Evolutionary conservation across 208 protist species (phyloP).

Genomic region (Phytomonas francai): DNA sequence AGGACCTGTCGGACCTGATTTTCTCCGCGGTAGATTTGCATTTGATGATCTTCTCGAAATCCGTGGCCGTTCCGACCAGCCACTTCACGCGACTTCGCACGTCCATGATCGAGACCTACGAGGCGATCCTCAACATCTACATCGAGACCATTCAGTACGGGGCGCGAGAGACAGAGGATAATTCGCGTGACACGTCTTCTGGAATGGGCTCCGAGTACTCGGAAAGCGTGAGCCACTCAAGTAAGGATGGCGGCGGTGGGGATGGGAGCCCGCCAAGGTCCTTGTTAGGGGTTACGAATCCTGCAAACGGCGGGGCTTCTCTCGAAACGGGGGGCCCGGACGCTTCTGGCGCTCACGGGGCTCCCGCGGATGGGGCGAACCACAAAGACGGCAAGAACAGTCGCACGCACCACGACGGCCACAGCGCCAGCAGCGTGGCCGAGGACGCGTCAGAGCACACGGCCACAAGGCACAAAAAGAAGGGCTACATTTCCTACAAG

Average conservation of each 20-base stretch:
- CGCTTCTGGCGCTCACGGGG: slow-evolving; percentile 2
- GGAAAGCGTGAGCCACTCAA: not conserved
- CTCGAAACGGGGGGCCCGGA: not conserved
- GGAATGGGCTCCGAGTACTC: not conserved
- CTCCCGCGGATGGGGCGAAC: not conserved
- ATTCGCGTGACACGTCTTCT: slow-evolving; percentile 13
- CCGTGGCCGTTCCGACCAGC: slow-evolving; percentile 60
- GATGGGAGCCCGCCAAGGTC: slow-evolving; percentile 3
- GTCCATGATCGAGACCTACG: slow-evolving; percentile 70
- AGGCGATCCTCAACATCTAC: slow-evolving; percentile 74
- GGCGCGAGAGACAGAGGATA: slow-evolving; percentile 41
- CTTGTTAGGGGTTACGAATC: not conserved
- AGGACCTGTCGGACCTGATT: slow-evolving; percentile 77
- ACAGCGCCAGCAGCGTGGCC: slow-evolving; percentile 5
- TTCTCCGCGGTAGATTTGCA: slow-evolving; percentile 78
- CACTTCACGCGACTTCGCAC: slow-evolving; percentile 74
- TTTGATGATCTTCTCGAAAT: slow-evolving; percentile 68
- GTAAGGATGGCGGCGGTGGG: slow-evolving; percentile 18
- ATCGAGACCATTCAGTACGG: slow-evolving; percentile 74
- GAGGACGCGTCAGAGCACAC: slow-evolving; percentile 12
- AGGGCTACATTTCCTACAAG: slow-evolving; percentile 78
- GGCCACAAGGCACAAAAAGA: slow-evolving; percentile 25
- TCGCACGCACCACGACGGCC: not conserved
- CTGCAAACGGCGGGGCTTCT: not conserved
- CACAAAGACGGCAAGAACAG: slow-evolving; percentile 9